A percentile compares a stretch with the other conserved stretches of the same genome.
These are phyloP conservation scores for Favolaschia claudopus DNA, from an alignment of 768 basidiomycete species.

Conservation along the genomic window DNA sequence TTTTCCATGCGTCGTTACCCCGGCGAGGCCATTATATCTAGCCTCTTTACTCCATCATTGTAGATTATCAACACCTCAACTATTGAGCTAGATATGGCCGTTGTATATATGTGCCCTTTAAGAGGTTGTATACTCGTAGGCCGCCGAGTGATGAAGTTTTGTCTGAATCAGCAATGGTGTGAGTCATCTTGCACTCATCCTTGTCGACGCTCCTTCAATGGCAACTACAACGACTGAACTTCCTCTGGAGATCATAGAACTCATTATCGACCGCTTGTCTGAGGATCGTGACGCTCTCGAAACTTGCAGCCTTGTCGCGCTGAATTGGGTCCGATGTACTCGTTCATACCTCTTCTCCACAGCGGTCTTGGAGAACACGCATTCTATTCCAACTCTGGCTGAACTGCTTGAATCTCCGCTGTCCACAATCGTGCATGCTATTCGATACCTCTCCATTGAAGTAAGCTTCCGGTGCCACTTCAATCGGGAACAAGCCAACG, in stretches of 20 bases:
- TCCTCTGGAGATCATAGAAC: conserved; percentile 1
- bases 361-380: not conserved
- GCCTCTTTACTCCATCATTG: conserved; percentile 26
- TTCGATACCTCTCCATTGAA: not conserved
- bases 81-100: conserved; percentile 27
- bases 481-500: not conserved
- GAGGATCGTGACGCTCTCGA: not conserved
- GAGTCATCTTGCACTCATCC: conserved; percentile 2
- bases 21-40: conserved; percentile 28
- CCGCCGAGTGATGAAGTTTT: too few relatives aligned
- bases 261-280: not conserved
- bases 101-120: not conserved
- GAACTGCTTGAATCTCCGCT: conserved; percentile 4
- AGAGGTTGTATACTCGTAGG: too few relatives aligned
- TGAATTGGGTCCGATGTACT: not conserved
- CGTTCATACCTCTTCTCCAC: not conserved
- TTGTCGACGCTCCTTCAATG: too few relatives aligned
- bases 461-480: not conserved
- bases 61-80: conserved; percentile 29
- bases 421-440: not conserved
- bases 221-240: not conserved
- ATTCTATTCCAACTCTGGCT: not conserved
- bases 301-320: conserved; percentile 4
- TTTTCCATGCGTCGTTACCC: conserved; percentile 25
- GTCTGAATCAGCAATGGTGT: conserved; percentile 5